Evolutionary conservation across 2,329 filamentous ascomycete species (phyloP).

Genomic region (Clonostachys solani): DNA sequence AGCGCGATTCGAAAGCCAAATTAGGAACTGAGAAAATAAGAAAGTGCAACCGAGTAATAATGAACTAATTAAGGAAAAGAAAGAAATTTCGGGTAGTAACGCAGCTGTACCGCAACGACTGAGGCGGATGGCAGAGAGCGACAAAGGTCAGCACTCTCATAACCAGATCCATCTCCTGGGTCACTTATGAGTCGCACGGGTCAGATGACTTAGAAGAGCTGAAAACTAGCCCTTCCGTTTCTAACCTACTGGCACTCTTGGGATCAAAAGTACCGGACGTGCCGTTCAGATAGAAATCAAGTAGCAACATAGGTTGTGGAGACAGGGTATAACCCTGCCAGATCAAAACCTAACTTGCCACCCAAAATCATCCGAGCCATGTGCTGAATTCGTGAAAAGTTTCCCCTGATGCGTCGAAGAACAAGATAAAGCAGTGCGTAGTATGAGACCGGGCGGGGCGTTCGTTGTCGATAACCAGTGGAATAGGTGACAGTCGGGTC

Average conservation of each 20-base stretch:
- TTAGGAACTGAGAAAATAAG: background rate
- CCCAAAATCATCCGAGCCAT: slow-evolving; percentile 31
- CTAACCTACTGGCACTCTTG: too few relatives aligned
- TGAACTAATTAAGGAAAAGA: slow-evolving; percentile 8
- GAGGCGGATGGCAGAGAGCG: slow-evolving; percentile 1
- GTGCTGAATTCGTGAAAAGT: slow-evolving; percentile 21
- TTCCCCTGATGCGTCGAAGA: slow-evolving; percentile 31
- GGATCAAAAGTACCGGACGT: slow-evolving; percentile 26
- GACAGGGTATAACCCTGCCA: background rate
- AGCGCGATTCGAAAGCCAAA: slow-evolving; percentile 11
- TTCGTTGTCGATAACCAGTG: background rate
- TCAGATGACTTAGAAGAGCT: too few relatives aligned
- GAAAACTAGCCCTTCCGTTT: too few relatives aligned
- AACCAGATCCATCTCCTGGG: background rate
- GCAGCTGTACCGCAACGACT: slow-evolving; percentile 33
- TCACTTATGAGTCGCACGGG: background rate
- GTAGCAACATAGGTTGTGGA: slow-evolving; percentile 6
- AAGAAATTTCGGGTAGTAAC: slow-evolving; percentile 16
- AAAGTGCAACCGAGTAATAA: slow-evolving; percentile 1
- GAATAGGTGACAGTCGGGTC: background rate
- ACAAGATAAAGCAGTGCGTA: slow-evolving; percentile 34
- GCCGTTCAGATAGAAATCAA: slow-evolving; percentile 27
- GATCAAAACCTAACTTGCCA: slow-evolving; percentile 2
- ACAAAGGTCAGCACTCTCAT: background rate
- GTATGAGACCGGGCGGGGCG: slow-evolving; percentile 9